phyloP scores from a whole-genome alignment of 257 asterid species.

The Solanum bulbocastanum region DNA sequence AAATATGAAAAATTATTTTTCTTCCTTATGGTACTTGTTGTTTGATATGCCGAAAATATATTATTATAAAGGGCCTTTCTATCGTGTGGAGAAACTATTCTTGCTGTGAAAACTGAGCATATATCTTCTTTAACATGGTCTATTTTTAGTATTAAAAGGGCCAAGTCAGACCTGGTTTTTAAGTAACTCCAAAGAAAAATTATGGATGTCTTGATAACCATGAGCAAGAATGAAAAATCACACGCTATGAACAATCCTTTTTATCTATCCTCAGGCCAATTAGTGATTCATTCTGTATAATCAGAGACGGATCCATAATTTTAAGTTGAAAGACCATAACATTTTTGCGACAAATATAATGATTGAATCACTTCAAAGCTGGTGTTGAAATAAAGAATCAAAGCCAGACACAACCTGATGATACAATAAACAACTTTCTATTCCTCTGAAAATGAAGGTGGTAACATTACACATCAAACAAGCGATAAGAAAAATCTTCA shows the following conservation, averaged over 20 bases:
- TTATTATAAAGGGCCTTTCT: not conserved
- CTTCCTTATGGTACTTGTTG: not conserved
- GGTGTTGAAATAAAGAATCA: not conserved
- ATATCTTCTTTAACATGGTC: not conserved
- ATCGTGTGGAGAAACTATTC: not conserved
- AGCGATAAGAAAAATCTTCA: not conserved
- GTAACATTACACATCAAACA: not conserved
- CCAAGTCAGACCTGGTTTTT: not conserved
- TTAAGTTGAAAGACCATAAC: not conserved
- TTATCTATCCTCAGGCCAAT: not conserved
- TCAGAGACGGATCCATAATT: not conserved
- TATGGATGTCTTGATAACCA: not conserved
- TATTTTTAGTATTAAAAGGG: not conserved
- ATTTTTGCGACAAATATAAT: not conserved
- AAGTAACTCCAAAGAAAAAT: not conserved
- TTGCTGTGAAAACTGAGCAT: not conserved
- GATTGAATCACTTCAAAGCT: not conserved
- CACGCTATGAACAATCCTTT: not conserved
- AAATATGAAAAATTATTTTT: not conserved
- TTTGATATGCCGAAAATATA: not conserved
- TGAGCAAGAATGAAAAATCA: not conserved
- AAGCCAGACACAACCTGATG: not conserved
- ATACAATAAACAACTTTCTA: not conserved
- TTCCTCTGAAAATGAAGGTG: not conserved
- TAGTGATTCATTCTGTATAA: not conserved